Base-by-base conservation (phyloP, 306 rosid genomes). In the Heteromeles arbutifolia region DNA sequence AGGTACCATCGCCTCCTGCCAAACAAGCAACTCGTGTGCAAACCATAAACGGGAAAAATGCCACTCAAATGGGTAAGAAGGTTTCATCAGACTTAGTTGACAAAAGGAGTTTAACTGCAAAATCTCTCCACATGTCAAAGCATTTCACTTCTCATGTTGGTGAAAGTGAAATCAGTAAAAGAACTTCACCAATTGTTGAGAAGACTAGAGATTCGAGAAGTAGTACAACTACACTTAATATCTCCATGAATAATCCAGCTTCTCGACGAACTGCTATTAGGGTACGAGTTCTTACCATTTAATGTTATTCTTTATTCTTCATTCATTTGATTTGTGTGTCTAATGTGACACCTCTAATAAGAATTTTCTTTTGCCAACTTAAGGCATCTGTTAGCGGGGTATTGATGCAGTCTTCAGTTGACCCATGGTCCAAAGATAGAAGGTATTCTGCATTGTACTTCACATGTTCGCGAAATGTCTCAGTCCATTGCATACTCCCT, bases 71-170 rank as follows among this genome's bases (percentile, higher is more conserved):
- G 73, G 81, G 81, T 74, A 78, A 83, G 86, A 88, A 68, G 69
- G 25, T 75, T 74, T 74, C 67, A 67, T 81, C 78, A 74, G 86
- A 67, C 57, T 48, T 56, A 22, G 70, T 69, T 72, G 87, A 80
- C 63, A 84, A 69, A 77, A 84, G 78, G 86, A 77, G 79, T 31
- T 66, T 69, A 48, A 39, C 75, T 56, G 77, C 73, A 58, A 82
- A 78, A 53, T 85, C 92, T 56, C 84, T 86, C 45, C 82, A 86
- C 74, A 79, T 74, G 91, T 90, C 98, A 28, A 70, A 78, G 63
- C 80, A 86, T 59, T 83, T 86, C 72, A 75, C 84, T 54, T 80
- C 92, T 50, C 37, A 74, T 7, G 14, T 75, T 25, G 70, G 76
- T 68, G 81, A 86, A 79, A 78, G 74, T 70, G 82, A 86, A 80